Base-by-base conservation (phyloP, 2,329 filamentous ascomycete genomes). In the Colletotrichum incanum region DNA sequence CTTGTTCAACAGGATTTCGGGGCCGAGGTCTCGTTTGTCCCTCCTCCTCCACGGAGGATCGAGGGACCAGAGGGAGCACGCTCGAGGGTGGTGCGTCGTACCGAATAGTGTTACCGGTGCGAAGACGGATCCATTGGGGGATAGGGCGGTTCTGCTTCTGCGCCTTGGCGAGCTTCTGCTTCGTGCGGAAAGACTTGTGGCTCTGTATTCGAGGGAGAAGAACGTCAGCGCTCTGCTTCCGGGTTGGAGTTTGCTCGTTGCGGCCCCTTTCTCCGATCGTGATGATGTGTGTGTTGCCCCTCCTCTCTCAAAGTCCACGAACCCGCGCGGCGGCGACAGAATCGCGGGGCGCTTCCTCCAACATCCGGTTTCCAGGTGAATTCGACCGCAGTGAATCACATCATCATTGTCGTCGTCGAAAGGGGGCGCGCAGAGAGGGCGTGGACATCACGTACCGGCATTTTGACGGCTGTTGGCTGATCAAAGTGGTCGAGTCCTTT, bases 131-230 rank as follows among this genome's bases (percentile, higher is more conserved):
- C 96, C 96, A 99, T 91, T 99, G 96, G 79, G 96, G 96, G 86
- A 99, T 98, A 81, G 96, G 96, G 86, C 96, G 93, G 93, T 99
- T 99, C 91, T 98, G 96, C 93, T 98, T 98, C 92, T 98, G 96
- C 86, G 96, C 96, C 92, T 96, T 98, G 85, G 96, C 96, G 90
- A 99, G 95, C 96, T 99, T 99, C 89, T 97, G 93, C 95, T 99
- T 99, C 89, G 95, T 98, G 87, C 95, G 94, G 95, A 99, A 99
- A 86, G 95, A 94, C 93, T 99, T 99, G 91, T 99, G 95, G 93
- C 93, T 96, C 96, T 98, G 86, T 84, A 65, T 55, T 73, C 61
- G 61, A 37, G 31, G n/a, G 28, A 31, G 28, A 58, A n/a, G 7
- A 63, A 37, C 14, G 65, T 73, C 58, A 71, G 73, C 63, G 45